Evolutionary conservation across 73 alveolate genomes (phyloP), one percentile per base, ranked within the genome.

Genomic region (Tetrahymena borealis): DNA sequence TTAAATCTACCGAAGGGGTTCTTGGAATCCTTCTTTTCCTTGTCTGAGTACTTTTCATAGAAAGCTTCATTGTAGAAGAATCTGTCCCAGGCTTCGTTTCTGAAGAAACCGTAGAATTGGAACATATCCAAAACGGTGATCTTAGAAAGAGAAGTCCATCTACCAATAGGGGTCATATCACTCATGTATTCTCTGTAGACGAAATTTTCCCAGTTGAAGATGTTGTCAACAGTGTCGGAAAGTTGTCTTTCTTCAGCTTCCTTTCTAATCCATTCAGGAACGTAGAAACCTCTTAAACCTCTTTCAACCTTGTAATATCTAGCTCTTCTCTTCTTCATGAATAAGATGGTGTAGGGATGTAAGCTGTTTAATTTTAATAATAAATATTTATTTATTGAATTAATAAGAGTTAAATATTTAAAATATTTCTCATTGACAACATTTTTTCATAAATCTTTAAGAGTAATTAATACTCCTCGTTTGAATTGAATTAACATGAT

Each of bases 1-100:
- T 93, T 78, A 78, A 39, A 93, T 38, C 39, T 90, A 35, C 91
- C 78, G 42, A 79, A 93, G 90, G 93, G 78, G 41, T 39, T 79
- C 32, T 39, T 38, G 33, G 60, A 32, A 32, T 85, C 95, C 36
- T 39, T 38, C 39, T 93, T 60, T 85, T 93, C 91, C 78, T 38
- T 38, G 31, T 85, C 60, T 78, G 90, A 40, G 42, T 20, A 39
- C 28, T 79, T 90, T 12, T 93, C 40, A 36, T 78, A 79, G 91
- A 79, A 60, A 9, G 78, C 90, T 85, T 93, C 95, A 42, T 93
- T 93, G 91, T 93, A 93, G 93, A 93, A 93, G 43, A 35, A 93
- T 93, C 95, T 93, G 60, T 93, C 95, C 95, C 95, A 93, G 28
- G 95, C 91, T 28, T 93, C 95, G 39, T 41, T 60, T 38, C 93